phyloP scores from a whole-genome alignment of 2,329 filamentous ascomycete species.

The Pyrenophora tritici-repentis region DNA sequence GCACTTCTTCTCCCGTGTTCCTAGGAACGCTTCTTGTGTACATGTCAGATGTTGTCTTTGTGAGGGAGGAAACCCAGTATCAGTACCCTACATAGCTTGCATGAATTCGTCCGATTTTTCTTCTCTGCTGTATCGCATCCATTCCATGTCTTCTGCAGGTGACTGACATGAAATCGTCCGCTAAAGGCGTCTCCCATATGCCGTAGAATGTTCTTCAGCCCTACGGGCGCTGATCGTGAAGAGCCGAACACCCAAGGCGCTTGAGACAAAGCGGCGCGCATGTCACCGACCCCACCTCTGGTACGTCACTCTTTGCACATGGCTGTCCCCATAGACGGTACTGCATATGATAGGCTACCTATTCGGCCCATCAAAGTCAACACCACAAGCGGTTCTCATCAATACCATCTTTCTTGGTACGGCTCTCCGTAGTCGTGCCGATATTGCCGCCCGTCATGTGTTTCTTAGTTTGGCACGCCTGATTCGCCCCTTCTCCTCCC shows the following conservation, averaged over 20 bases:
- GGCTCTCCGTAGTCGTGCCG: conserved; percentile 3
- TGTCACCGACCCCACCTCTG: conserved; percentile 18
- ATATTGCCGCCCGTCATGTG: conserved; percentile 7
- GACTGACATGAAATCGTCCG: neutral
- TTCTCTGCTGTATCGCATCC: neutral
- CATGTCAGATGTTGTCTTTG: conserved; percentile 20
- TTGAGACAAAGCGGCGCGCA: conserved; percentile 8
- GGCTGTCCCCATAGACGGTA: conserved; percentile 1
- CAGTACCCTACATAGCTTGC: conserved; percentile 13
- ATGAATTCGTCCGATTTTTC: conserved; percentile 7
- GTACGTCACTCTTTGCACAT: conserved; percentile 17
- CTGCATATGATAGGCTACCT: conserved; percentile 8
- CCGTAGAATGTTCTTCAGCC: conserved; percentile 21
- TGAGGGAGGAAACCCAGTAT: conserved; percentile 6
- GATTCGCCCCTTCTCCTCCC: neutral
- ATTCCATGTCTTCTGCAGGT: neutral
- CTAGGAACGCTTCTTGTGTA: conserved; percentile 9
- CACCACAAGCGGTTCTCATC: conserved; percentile 10
- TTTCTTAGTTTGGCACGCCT: neutral
- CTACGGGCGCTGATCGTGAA: conserved; percentile 12
- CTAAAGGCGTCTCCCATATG: neutral
- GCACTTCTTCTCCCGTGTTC: conserved; percentile 4
- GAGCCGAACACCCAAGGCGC: conserved; percentile 12
- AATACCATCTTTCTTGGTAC: conserved; percentile 1
- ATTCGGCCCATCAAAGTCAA: conserved; percentile 8